Percentiles rank a stretch among this genome's conserved stretches.
Conservation (phyloP, 176 grass and related monocot species). For the Avena insularis region DNA sequence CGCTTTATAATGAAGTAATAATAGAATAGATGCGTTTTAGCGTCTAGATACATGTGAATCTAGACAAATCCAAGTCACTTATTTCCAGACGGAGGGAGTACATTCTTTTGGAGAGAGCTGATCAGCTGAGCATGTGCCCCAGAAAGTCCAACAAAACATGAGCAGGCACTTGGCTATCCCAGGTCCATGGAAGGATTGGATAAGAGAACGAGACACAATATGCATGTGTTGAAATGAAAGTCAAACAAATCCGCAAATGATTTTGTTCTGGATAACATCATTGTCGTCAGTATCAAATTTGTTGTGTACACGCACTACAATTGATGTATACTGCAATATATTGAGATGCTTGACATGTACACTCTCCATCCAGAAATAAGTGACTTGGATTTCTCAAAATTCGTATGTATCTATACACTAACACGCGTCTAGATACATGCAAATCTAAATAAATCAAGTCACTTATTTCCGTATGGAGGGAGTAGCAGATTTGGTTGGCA, state of each 20-base stretch:
- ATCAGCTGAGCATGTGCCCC: not conserved
- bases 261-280: slow-evolving; percentile 20
- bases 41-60: too few species aligned
- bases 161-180: not conserved
- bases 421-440: too few species aligned
- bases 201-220: slow-evolving; percentile 7
- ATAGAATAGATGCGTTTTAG: not conserved
- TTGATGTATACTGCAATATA: not conserved
- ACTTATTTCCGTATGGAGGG: too few species aligned
- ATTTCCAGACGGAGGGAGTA: not conserved
- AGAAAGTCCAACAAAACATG: not conserved
- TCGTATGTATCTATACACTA: too few species aligned
- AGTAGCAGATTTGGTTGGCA: not conserved
- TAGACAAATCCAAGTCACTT: not conserved
- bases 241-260: slow-evolving; percentile 21
- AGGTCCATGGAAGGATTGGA: slow-evolving; percentile 30
- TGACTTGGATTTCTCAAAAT: too few species aligned
- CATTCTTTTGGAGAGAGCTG: not conserved
- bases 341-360: not conserved
- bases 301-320: not conserved
- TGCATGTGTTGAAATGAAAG: slow-evolving; percentile 39
- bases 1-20: not conserved
- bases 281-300: not conserved
- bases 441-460: too few species aligned
- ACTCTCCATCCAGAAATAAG: not conserved